Evolutionary conservation across 768 basidiomycete species (phyloP).

Genomic region (Tephrocybe rancida): DNA sequence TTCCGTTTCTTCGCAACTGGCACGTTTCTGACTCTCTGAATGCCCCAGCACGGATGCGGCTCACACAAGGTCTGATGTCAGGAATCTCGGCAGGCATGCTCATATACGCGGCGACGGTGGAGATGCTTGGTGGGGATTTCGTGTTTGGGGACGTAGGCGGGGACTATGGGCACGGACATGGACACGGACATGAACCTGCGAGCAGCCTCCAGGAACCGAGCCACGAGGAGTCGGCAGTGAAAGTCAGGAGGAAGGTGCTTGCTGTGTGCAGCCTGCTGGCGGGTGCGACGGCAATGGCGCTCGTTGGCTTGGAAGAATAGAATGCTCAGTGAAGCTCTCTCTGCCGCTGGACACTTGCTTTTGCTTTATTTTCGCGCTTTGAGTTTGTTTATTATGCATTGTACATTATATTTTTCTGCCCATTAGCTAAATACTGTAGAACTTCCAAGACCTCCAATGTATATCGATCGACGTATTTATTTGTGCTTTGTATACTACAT

Average conservation of each 20-base stretch:
- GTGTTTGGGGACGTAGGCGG: constrained; percentile 66
- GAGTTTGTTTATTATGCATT: not conserved
- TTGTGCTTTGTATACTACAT: too few species aligned
- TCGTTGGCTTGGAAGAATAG: constrained; percentile 52
- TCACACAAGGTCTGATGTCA: constrained; percentile 75
- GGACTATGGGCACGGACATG: not conserved
- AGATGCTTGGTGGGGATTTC: constrained; percentile 88
- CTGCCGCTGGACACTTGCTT: too few species aligned
- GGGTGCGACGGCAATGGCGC: constrained; percentile 68
- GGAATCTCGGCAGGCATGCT: constrained; percentile 86
- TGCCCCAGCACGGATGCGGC: constrained; percentile 46
- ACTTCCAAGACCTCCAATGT: not conserved
- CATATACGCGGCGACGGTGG: constrained; percentile 80
- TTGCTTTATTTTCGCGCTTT: not conserved
- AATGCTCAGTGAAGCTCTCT: not conserved
- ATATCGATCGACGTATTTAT: too few species aligned
- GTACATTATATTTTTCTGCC: too few species aligned
- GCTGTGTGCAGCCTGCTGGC: constrained; percentile 62
- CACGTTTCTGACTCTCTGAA: constrained; percentile 1
- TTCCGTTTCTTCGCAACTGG: not conserved
- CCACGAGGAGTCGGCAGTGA: constrained; percentile 19
- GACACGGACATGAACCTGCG: constrained; percentile 22
- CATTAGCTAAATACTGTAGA: too few species aligned
- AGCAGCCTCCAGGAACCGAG: constrained; percentile 13
- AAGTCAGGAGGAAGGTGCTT: constrained; percentile 43